Evolutionary conservation across 106 monocot genomes (phyloP).

Genomic region (Phalaenopsis aphrodite): DNA sequence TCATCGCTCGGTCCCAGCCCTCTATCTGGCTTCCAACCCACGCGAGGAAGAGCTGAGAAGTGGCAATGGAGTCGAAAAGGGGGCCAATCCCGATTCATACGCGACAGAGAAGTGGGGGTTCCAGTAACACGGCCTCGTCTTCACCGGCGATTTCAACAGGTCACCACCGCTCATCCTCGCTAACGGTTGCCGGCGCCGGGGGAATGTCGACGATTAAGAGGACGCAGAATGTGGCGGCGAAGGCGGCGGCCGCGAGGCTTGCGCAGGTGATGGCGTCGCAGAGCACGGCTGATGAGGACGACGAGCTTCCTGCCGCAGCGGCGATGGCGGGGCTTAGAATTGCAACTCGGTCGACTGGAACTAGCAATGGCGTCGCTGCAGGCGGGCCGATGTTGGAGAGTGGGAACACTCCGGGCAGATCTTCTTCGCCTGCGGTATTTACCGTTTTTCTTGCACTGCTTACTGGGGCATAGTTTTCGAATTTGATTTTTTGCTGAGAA

Average conservation of each 20-base stretch:
- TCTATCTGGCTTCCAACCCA: background rate
- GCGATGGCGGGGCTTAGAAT: background rate
- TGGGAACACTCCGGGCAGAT: constrained; percentile 15
- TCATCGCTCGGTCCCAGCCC: background rate
- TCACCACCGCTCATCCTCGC: constrained; percentile 37
- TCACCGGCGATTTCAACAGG: constrained; percentile 51
- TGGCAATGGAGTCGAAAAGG: constrained; percentile 8
- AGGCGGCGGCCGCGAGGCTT: constrained; percentile 67
- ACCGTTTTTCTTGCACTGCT: background rate
- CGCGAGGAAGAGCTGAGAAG: background rate
- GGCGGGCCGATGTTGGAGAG: constrained; percentile 12
- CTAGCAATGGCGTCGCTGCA: constrained; percentile 9
- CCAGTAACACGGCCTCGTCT: constrained; percentile 22
- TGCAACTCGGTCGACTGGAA: constrained; percentile 12
- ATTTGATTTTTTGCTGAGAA: background rate
- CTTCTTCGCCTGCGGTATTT: constrained; percentile 38
- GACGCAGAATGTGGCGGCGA: constrained; percentile 70
- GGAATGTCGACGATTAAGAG: constrained; percentile 38
- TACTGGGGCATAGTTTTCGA: background rate
- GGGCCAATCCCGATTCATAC: constrained; percentile 23
- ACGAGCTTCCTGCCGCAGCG: background rate
- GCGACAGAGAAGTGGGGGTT: constrained; percentile 40
- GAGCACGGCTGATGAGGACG: constrained; percentile 24
- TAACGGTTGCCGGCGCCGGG: background rate
- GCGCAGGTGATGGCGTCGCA: constrained; percentile 87